Percentiles rank a stretch among this genome's conserved stretches.
Evolutionary conservation across 2,329 filamentous ascomycete genomes (phyloP).

Genomic region (Xylaria sp.): DNA sequence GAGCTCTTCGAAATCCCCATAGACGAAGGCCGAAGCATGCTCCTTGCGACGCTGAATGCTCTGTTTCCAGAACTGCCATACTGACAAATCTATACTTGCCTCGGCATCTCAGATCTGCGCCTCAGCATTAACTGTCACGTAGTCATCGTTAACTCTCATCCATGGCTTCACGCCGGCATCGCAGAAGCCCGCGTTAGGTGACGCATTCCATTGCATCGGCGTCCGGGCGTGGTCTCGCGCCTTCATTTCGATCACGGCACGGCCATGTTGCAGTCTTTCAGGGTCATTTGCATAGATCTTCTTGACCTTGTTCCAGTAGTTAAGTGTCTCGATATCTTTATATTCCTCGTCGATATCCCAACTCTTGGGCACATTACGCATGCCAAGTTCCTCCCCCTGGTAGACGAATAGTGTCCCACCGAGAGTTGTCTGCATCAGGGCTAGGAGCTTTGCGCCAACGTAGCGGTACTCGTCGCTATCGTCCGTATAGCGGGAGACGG

Average conservation of each 20-base stretch:
- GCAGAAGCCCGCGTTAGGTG: constrained; percentile 71
- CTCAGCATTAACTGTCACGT: constrained; percentile 66
- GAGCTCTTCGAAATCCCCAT: constrained; percentile 58
- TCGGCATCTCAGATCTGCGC: constrained; percentile 56
- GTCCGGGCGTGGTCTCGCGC: constrained; percentile 74
- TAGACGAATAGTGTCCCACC: constrained; percentile 73
- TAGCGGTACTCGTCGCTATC: constrained; percentile 61
- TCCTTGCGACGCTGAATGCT: constrained; percentile 65
- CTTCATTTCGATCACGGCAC: constrained; percentile 66
- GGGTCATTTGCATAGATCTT: constrained; percentile 53
- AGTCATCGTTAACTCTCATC: constrained; percentile 68
- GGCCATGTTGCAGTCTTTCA: constrained; percentile 58
- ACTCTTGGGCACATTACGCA: constrained; percentile 67
- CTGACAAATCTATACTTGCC: constrained; percentile 38
- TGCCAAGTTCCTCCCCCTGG: constrained; percentile 75
- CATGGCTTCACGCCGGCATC: constrained; percentile 61
- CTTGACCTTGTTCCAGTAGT: constrained; percentile 56
- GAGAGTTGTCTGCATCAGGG: constrained; percentile 63
- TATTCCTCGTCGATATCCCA: constrained; percentile 72
- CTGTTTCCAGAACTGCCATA: constrained; percentile 71
- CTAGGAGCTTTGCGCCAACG: constrained; percentile 67
- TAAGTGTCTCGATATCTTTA: constrained; percentile 62
- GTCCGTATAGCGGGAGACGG: constrained; percentile 65
- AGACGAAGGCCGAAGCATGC: constrained; percentile 68
- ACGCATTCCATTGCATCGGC: constrained; percentile 73